These are phyloP conservation scores for Pythium folliculosum DNA, from an alignment of 352 stramenopile species.

Conservation along the genomic window DNA sequence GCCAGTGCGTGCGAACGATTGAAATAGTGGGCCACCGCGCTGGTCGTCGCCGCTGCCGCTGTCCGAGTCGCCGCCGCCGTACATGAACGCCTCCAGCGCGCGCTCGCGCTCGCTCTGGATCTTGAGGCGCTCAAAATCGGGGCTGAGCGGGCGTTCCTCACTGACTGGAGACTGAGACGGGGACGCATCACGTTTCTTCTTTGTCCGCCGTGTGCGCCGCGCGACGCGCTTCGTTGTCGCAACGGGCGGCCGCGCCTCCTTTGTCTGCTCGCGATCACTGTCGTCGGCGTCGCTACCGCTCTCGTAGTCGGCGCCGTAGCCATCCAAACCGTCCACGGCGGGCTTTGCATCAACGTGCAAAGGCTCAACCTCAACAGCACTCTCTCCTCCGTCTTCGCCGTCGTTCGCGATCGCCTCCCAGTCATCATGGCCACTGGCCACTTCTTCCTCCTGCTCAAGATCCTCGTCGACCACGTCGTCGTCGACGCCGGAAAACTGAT, in stretches of 20 bases:
- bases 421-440: constrained; percentile 22
- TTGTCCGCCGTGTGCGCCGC: constrained; percentile 16
- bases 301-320: constrained; percentile 70
- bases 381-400: constrained; percentile 18
- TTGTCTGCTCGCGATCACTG: constrained; percentile 36
- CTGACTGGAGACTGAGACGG: not conserved
- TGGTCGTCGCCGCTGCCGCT: constrained; percentile 9
- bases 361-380: not conserved
- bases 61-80: constrained; percentile 17
- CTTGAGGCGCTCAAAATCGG: not conserved
- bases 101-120: constrained; percentile 18
- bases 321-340: constrained; percentile 26
- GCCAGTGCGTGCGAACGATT: constrained; percentile 68
- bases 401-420: constrained; percentile 24
- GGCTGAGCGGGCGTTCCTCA: constrained; percentile 4
- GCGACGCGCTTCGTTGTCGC: constrained; percentile 7
- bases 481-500: constrained; percentile 8
- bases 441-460: constrained; percentile 13
- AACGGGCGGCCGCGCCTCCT: not conserved
- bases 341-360: not conserved
- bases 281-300: constrained; percentile 45
- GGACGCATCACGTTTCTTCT: not conserved
- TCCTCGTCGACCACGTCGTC: constrained; percentile 9
- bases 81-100: constrained; percentile 26
- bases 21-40: constrained; percentile 36